Base-by-base conservation (phyloP, 2,329 filamentous ascomycete genomes). In the Penicillium sp. region DNA sequence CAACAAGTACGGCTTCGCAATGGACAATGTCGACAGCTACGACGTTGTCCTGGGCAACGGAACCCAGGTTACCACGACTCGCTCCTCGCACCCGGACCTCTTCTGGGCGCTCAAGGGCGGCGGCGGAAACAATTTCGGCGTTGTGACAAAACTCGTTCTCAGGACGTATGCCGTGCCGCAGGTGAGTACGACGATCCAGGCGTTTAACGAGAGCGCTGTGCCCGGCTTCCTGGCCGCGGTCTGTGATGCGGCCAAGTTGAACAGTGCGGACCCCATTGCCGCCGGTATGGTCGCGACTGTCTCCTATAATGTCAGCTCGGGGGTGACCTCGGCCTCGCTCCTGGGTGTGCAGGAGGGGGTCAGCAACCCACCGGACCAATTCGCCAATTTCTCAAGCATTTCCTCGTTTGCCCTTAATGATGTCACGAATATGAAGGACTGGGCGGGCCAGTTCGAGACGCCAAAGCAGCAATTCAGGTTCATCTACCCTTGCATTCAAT, bases 41-140 rank as follows among this genome's bases (percentile, higher is more conserved):
- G 70, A 77, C n/a, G 59, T 76, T 2, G 70, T 76, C 15, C 69
- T 75, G 2, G 73, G 71, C 1, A 70, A 74, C 44, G 73, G 73
- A 0, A 67, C 63, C 7, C 68, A 73, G 26, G 63, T 76, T 19
- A 68, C 58, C 3, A 75, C 69, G 3, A 72, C 58, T 4, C 54
- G 63, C 4, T 64, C 54, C 1, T 48, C 67, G 8, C 58, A 76
- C 54, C 38, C 59, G 0, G 75, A 77, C 58, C 66, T 78, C 7
- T 77, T 76, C 68, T 76, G 74, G 73, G 73, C 75, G 0, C 61
- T 78, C 8, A 76, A 76, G 48, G 75, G 75, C 3, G 75, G 73
- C 5, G 75, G 67, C 8, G 35, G 35, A 9, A 76, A 74, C 51
- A 73, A 70, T 45, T 77, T 72, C 50, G 75, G 73, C 2, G 68